A percentile compares a stretch with the other conserved stretches of the same genome.
These are phyloP conservation scores for Suillus alpinus DNA, from an alignment of 768 basidiomycete genomes.

Conservation along the genomic window DNA sequence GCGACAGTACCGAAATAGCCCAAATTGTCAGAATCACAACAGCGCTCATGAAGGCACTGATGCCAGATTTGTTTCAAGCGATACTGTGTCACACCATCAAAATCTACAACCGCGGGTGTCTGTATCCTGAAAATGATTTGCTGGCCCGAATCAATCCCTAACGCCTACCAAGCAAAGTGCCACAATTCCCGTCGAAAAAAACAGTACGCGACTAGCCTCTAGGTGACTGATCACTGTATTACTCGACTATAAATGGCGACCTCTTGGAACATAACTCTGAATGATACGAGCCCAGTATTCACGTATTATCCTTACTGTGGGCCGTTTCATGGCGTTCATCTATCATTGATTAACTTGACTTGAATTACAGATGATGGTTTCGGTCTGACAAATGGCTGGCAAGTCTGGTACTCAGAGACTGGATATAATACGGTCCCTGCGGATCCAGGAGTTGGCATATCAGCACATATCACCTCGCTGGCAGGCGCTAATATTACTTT, in stretches of 20 bases:
- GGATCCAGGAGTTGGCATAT: constrained; percentile 1
- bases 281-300: constrained; percentile 8
- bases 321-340: not conserved
- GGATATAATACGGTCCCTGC: constrained; percentile 6
- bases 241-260: not conserved
- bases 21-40: not conserved
- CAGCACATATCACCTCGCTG: constrained; percentile 15
- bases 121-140: not conserved
- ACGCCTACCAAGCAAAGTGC: not conserved
- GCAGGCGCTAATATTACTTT: constrained; percentile 23
- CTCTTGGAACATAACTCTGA: constrained; percentile 6
- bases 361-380: constrained; percentile 10
- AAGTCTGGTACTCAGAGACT: constrained; percentile 14
- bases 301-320: constrained; percentile 9
- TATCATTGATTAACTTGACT: not conserved
- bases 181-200: not conserved
- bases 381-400: constrained; percentile 13
- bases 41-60: not conserved
- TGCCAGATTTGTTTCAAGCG: not conserved
- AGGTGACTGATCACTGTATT: not conserved
- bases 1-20: not conserved
- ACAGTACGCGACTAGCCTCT: not conserved
- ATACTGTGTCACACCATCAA: not conserved
- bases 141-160: no score
- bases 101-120: not conserved